Evolutionary conservation across 768 basidiomycete genomes (phyloP), one percentile per base, ranked within the genome.

Genomic region (Mycena filopes): DNA sequence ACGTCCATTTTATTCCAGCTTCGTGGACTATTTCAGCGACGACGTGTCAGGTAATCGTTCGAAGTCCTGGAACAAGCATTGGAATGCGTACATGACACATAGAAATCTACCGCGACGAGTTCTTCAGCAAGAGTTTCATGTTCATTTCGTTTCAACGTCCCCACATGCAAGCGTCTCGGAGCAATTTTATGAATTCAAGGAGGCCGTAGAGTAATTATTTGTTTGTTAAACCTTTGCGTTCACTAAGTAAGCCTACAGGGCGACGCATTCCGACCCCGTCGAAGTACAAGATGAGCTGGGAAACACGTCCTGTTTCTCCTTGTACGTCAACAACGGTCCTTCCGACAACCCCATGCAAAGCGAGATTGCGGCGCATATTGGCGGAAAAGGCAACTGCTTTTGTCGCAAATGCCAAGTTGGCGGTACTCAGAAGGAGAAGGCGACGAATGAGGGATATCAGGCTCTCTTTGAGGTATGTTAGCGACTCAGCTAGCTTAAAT

Each of bases 401-500:
- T 46, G 45, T 23, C 45, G 45, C 21, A 46, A 46, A 46, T 46
- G 45, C 21, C 1, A 49, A 33, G 33, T 33, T 33, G 33, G 33
- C 33, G 33, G 33, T 33, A 33, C 33, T 33, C 33, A 33, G 33
- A 1, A 60, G 74, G 12, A 79, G 78, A 49, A 49, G 48, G 28
- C 26, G 9, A 29, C 48, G 9, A 25, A 28, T 25, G 48, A 49
- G 48, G 48, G 48, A 28, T 49, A 49, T 16, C 48, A 49, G 12
- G 48, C 48, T 11, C 31, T 49, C 21, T 49, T 43, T 40, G 50
- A 33, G 57, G 43, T 65, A 33, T 21, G 5, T 23, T 5, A 8
- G 11, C 23, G 45, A 77, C 63, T 1, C 31, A 76, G 2, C 20
- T 13, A 12, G 5, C 12, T 20, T 46, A n/a, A 8, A 21, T 46